Percentiles rank a stretch among this genome's conserved stretches.
Conservation (phyloP, 305 asterid species). For the Andrographis paniculata region DNA sequence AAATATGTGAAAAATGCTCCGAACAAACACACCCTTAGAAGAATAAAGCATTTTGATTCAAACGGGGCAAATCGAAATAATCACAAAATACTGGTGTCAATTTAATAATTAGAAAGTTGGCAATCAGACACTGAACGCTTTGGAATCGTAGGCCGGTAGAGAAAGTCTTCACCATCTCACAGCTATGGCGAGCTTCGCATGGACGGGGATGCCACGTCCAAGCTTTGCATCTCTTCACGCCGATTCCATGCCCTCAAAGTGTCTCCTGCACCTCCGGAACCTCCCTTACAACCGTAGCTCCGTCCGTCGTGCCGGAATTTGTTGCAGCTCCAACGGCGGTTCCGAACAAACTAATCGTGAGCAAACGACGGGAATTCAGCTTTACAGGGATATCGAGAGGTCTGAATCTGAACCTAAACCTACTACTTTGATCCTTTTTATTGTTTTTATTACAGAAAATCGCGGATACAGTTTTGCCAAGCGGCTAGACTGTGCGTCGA, state of each 20-base stretch:
- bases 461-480: too few species aligned
- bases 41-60: too few species aligned
- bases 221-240: constrained; percentile 15
- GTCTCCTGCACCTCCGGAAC: constrained; percentile 14
- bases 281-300: constrained; percentile 15
- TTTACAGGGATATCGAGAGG: constrained; percentile 76
- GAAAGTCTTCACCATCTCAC: neutral
- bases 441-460: too few species aligned
- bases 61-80: too few species aligned
- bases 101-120: too few species aligned
- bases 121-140: too few species aligned
- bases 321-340: constrained; percentile 28
- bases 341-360: constrained; percentile 17
- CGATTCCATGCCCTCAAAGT: constrained; percentile 17
- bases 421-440: neutral
- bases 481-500: too few species aligned
- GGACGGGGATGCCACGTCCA: constrained; percentile 22
- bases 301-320: constrained; percentile 22
- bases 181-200: constrained; percentile 38
- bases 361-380: constrained; percentile 45
- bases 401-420: constrained; percentile 6
- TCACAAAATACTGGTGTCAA: too few species aligned
- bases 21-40: too few species aligned
- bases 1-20: too few species aligned
- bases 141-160: too few species aligned